Evolutionary conservation across 1,139 yeast species (phyloP).

Genomic region (Yamadazyma oceani): DNA sequence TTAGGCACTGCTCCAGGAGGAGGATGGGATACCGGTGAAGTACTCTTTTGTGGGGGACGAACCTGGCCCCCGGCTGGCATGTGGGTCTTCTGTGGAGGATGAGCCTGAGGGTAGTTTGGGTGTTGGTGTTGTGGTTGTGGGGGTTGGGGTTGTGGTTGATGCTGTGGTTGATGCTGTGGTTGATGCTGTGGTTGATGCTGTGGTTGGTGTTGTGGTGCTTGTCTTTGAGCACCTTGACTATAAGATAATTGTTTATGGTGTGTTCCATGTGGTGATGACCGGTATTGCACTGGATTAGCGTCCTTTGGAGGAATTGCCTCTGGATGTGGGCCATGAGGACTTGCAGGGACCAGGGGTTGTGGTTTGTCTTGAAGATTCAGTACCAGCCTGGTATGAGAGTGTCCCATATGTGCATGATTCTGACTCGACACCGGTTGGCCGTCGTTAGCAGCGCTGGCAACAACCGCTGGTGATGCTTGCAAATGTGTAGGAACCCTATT

Average conservation of each 20-base stretch:
- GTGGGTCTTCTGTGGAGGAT: no score
- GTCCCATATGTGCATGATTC: no score
- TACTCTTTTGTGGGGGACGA: no score
- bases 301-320: neutral
- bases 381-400: neutral
- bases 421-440: neutral
- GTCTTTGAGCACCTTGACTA: neutral
- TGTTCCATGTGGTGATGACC: neutral
- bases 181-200: conserved; percentile 2
- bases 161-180: neutral
- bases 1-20: conserved; percentile 12
- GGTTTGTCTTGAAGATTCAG: neutral
- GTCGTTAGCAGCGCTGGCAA: neutral
- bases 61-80: no score
- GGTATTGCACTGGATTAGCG: neutral
- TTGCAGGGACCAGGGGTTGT: neutral
- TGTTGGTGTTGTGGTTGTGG: neutral
- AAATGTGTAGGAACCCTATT: conserved; percentile 2
- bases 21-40: conserved; percentile 9
- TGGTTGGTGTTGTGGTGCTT: conserved; percentile 1
- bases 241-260: neutral
- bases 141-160: neutral
- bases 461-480: neutral
- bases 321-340: conserved; percentile 1
- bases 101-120: neutral